Conservation (phyloP, 805 yeast species). For the Yarrowia deformans region DNA sequence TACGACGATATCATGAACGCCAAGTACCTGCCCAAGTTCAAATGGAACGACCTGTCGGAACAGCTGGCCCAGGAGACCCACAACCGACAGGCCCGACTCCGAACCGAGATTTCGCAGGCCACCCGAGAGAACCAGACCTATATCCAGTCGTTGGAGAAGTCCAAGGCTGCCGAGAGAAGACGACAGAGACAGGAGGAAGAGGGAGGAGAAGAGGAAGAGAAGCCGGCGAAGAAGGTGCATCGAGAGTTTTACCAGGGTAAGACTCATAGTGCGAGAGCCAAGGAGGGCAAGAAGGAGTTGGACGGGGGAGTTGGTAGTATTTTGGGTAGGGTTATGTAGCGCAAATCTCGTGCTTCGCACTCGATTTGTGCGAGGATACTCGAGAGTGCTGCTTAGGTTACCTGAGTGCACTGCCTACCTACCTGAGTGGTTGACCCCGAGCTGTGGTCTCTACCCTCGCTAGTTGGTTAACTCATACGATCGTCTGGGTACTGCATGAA, state of each 20-base stretch:
- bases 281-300: slow-evolving; percentile 18
- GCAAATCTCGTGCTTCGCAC: background rate
- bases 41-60: slow-evolving; percentile 93
- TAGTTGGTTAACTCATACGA: too few relatives aligned
- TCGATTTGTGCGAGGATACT: background rate
- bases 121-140: slow-evolving; percentile 84
- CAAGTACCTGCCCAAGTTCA: slow-evolving; percentile 88
- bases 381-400: too few relatives aligned
- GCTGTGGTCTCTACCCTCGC: too few relatives aligned
- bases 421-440: too few relatives aligned
- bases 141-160: slow-evolving; percentile 81
- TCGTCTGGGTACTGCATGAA: too few relatives aligned
- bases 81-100: slow-evolving; percentile 82
- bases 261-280: slow-evolving; percentile 3
- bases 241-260: slow-evolving; percentile 26
- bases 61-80: slow-evolving; percentile 92
- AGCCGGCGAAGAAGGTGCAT: slow-evolving; percentile 5
- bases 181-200: slow-evolving; percentile 21
- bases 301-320: slow-evolving; percentile 7
- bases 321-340: slow-evolving; percentile 25
- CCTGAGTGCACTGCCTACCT: too few relatives aligned
- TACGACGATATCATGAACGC: slow-evolving; percentile 93
- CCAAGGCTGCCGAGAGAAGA: slow-evolving; percentile 55
- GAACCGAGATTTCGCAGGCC: slow-evolving; percentile 89
- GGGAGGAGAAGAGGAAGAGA: background rate